These are phyloP conservation scores for Acacia confusa DNA, from an alignment of 306 rosid genomes.

Conservation along the genomic window DNA sequence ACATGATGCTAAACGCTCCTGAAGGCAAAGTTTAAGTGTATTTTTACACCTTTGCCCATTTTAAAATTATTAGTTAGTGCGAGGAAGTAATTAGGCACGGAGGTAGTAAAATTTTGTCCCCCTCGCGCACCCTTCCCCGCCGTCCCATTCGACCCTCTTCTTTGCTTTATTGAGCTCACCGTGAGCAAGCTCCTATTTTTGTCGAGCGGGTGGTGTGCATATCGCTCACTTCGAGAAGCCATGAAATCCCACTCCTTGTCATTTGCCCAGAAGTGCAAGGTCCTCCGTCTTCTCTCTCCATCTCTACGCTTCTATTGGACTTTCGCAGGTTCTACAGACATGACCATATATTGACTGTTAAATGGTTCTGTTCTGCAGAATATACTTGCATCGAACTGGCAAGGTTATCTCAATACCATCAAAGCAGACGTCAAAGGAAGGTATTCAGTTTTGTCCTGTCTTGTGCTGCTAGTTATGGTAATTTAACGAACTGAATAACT, in stretches of 20 bases:
- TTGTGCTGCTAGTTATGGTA: not conserved
- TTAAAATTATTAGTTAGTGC: too few species aligned
- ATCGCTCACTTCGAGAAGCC: slow-evolving; percentile 3
- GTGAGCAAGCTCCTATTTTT: slow-evolving; percentile 17
- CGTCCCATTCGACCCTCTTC: not conserved
- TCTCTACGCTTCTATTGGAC: slow-evolving; percentile 14
- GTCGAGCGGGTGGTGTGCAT: slow-evolving; percentile 50
- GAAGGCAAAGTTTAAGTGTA: too few species aligned
- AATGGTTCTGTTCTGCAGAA: slow-evolving; percentile 45
- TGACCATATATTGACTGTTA: not conserved
- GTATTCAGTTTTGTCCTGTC: slow-evolving; percentile 39
- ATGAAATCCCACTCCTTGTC: slow-evolving; percentile 62
- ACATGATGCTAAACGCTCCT: too few species aligned
- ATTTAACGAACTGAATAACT: not conserved
- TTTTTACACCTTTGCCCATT: too few species aligned
- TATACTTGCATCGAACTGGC: slow-evolving; percentile 85
- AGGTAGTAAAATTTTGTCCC: too few species aligned
- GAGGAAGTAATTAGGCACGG: too few species aligned
- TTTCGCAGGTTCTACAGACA: not conserved
- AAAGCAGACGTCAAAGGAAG: slow-evolving; percentile 91
- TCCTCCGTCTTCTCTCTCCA: slow-evolving; percentile 18
- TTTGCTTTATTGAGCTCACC: not conserved
- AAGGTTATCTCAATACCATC: slow-evolving; percentile 74
- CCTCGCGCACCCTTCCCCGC: not conserved
- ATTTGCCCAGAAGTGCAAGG: slow-evolving; percentile 89